Percentiles rank a stretch among this genome's conserved stretches.
Evolutionary conservation across 495 filamentous ascomycete species (phyloP).

Genomic region (Xylaria bambusicola): DNA sequence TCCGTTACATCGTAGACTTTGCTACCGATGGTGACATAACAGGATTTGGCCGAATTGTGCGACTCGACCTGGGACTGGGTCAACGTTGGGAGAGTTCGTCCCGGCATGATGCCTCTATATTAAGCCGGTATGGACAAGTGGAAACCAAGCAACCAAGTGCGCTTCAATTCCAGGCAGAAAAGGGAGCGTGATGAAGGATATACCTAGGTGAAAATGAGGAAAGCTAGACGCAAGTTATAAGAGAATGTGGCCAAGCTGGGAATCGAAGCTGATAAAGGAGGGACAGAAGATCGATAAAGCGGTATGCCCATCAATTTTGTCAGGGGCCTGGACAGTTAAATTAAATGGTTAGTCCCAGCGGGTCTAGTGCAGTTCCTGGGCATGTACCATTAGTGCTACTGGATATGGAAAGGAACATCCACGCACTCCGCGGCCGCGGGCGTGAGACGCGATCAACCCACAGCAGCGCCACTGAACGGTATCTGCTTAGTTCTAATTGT

Average conservation of each 20-base stretch:
- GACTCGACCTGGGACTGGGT: conserved; percentile 73
- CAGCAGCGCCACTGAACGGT: not conserved
- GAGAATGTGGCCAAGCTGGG: not conserved
- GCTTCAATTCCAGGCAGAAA: not conserved
- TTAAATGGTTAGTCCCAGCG: conserved; percentile 7
- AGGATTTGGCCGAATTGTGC: conserved; percentile 79
- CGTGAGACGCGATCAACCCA: conserved; percentile 15
- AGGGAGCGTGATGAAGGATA: not conserved
- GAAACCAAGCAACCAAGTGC: not conserved
- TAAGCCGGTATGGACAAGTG: not conserved
- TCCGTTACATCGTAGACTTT: conserved; percentile 95
- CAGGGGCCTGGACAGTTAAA: conserved; percentile 10
- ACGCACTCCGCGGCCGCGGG: conserved; percentile 9
- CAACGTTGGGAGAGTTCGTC: conserved; percentile 74
- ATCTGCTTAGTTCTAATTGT: not conserved
- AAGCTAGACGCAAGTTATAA: not conserved
- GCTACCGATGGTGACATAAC: conserved; percentile 86
- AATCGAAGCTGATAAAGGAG: conserved; percentile 3
- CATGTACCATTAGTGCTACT: too few species aligned
- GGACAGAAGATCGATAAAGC: conserved; percentile 3
- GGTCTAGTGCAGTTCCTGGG: not conserved
- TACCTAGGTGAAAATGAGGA: conserved; percentile 10
- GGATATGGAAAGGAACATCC: too few species aligned
- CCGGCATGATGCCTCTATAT: conserved; percentile 38
- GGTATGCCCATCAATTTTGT: not conserved